Evolutionary conservation across 2,329 filamentous ascomycete species (phyloP), one percentile per base, ranked within the genome.

Genomic region (Geoglossum cookeanum): DNA sequence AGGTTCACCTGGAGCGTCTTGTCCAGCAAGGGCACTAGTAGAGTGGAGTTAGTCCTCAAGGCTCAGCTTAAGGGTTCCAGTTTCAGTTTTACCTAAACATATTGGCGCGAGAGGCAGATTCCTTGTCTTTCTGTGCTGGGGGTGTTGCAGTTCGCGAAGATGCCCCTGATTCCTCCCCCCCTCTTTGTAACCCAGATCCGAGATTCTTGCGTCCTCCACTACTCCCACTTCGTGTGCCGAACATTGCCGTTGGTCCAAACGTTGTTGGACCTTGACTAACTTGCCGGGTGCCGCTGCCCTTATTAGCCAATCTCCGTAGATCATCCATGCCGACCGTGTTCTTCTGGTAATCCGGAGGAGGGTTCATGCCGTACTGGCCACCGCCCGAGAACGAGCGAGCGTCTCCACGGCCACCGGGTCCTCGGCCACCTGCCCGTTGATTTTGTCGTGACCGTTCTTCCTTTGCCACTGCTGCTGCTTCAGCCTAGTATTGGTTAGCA

Each of bases 241-340:
- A 85, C 78, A 94, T 85, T 60, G 87, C 90, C 56, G 85, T 84
- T 11, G 92, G 91, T 33, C 88, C 90, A 62, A 97, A 79, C 13
- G 76, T 75, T 42, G 68, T 68, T 58, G 73, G 64, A 58, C 68
- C 71, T 72, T 64, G 78, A 76, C 71, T 82, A 71, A 76, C 80
- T 61, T 74, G 78, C 77, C 68, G n/a, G n/a, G n/a, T 83, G 59
- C 70, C 69, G 68, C 65, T 79, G 74, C 74, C 76, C 78, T 85
- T 87, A 64, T 75, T 76, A 57, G 78, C 76, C 45, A 98, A 78
- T 64, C 88, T 87, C 61, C 87, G 84, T 59, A 98, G 78, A 68
- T 98, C 92, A 64, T 96, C 90, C 74, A 88, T 89, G 60, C 83
- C 87, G 62, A 98, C 85, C 64, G 86, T 86, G 74, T 92, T 95